Base-by-base conservation (phyloP, 108 stramenopile genomes). In the Conticribra guillardii region DNA sequence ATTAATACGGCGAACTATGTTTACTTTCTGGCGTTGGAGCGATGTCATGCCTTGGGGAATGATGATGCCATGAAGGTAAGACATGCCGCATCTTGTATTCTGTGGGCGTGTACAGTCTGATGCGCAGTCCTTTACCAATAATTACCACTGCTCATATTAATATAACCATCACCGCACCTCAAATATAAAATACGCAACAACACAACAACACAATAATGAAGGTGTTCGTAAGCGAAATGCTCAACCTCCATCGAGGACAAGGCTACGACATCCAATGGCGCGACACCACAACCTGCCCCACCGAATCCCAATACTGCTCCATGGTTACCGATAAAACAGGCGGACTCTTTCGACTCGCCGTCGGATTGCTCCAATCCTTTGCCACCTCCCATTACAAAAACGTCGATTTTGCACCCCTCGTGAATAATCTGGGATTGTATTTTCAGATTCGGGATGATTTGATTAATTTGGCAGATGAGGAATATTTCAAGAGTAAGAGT, bases 1-100 rank as follows among this genome's bases (percentile, higher is more conserved):
- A 96, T 98, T 72, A 98, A 98, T 79, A 82, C 84, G n/a, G 96
- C 96, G 37, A 98, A 98, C 76, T 98, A 98, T 78, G 94, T 95
- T 0, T 98, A 97, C 76, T 97, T 97, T 71, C 51, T 94, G 57
- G 96, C 96, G 19, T 59, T 98, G 81, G 91, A 97, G 56, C 79
- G 86, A 41, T 86, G 85, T 51, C 89, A 92, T 51, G 70, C 72
- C 0, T 62, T 97, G 54, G 57, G 80, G 0, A 93, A 83, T 58
- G 73, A 84, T 5, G 57, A 69, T 32, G 95, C 96, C 26, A 84
- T 87, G 89, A 62, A 83, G 46, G 80, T 74, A 50, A 47, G 49
- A 5, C 37, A 11, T n/a, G n/a, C n/a, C n/a, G n/a, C n/a, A n/a
- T n/a, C n/a, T n/a, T n/a, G n/a, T n/a, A n/a, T n/a, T n/a, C n/a